Evolutionary conservation across 169 alveolate genomes (phyloP).

Genomic region (Cryptosporidium baileyi): DNA sequence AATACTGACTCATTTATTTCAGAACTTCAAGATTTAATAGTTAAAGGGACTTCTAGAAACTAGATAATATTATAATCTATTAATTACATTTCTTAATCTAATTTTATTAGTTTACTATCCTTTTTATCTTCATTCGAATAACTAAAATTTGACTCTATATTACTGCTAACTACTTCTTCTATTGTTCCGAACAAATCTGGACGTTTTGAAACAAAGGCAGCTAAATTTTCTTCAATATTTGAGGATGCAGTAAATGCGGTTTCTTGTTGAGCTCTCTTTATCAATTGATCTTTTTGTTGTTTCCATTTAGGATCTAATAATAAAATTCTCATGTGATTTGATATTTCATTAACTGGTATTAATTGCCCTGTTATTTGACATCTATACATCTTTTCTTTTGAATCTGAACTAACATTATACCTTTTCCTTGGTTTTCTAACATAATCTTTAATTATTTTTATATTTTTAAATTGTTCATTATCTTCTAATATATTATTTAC

Average conservation of each 20-base stretch:
- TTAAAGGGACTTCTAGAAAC: conserved; percentile 10
- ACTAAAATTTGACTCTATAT: neutral
- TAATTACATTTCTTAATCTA: neutral
- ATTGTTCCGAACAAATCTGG: conserved; percentile 91
- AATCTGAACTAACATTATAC: conserved; percentile 64
- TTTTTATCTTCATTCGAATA: neutral
- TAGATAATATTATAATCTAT: neutral
- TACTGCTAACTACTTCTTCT: conserved; percentile 81
- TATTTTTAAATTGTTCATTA: conserved; percentile 80
- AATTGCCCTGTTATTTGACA: conserved; percentile 95
- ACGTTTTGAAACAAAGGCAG: conserved; percentile 86
- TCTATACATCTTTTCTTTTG: conserved; percentile 80
- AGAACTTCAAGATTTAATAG: conserved; percentile 54
- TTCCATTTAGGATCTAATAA: conserved; percentile 97
- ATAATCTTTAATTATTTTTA: conserved; percentile 82
- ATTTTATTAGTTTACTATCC: neutral
- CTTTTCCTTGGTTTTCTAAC: conserved; percentile 78
- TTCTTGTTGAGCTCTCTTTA: conserved; percentile 87
- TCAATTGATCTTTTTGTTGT: conserved; percentile 85
- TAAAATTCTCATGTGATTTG: conserved; percentile 90
- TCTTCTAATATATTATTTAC: neutral
- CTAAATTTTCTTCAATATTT: conserved; percentile 86
- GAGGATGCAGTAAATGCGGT: conserved; percentile 85
- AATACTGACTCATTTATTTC: conserved; percentile 22
- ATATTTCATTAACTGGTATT: conserved; percentile 90